Base-by-base conservation (phyloP, 2,329 filamentous ascomycete species). In the Calonectria pauciramosa region DNA sequence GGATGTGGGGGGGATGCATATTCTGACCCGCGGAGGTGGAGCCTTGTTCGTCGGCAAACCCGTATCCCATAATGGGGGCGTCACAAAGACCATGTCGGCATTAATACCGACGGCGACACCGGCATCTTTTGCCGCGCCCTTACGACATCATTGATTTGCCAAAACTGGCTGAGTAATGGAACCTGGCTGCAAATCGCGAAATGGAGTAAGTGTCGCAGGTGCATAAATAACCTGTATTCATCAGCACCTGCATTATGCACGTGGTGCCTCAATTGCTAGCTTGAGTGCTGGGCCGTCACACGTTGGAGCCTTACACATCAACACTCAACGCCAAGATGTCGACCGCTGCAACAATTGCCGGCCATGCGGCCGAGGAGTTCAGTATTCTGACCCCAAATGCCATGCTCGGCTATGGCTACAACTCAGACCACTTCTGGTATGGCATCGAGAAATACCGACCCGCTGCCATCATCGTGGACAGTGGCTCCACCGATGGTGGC, bases 391-490 rank as follows among this genome's bases (percentile, higher is more conserved):
- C 82, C 0, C 82, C 82, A 1, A 82, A 82, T 68, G 82, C 79
- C 67, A 84, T 83, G 79, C 80, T 84, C 16, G 82, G 82, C 67
- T 83, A 84, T 59, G 82, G 82, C 34, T 84, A 79, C 75, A 75
- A 77, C 36, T 49, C 67, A 7, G 82, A 81, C 5, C 77, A 83
- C 20, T 83, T 83, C 71, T 83, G 81, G 82, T 81, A 83, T 54
- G 81, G 81, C 18, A 72, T 84, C 14, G 44, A 52, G 10, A 80
- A 76, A 14, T 77, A 75, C n/a, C 65, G 59, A 2, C 83, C 83
- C 1, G 74, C 77, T 0, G 82, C 81, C 44, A 81, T 83, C 51
- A 81, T 83, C 26, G 77, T 82, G 20, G 82, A 83, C 38, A 80
- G 80, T 20, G 82, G 81, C 1, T 83, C 82, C 1, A 83, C 82